Evolutionary conservation across 2,329 filamentous ascomycete genomes (phyloP), one percentile per base, ranked within the genome.

Genomic region (Pseudogymnoascus sp.): DNA sequence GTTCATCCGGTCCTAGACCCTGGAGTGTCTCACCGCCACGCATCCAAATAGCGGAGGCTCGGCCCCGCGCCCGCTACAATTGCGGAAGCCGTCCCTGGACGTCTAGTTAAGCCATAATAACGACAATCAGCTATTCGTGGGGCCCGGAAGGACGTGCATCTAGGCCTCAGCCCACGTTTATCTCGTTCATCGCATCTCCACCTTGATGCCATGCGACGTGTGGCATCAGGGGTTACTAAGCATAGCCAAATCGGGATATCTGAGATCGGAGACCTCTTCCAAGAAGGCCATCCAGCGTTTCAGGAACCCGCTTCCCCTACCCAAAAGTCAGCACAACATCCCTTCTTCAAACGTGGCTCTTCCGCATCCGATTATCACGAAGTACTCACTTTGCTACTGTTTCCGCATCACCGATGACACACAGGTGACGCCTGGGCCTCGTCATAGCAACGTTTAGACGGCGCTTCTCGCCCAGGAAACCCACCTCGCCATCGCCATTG

Each of bases 401-500:
- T 75, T 97, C 95, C 65, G 92, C 95, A 76, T 99, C 95, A 51
- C 93, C 95, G 71, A 97, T 89, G 16, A 99, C 84, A 67, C 90
- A 95, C 48, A 99, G 81, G 73, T 95, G 93, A 70, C 95, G 85
- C 78, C 90, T 93, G 5, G 95, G 92, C 69, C 95, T 86, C 67
- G 95, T 99, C 93, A 99, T 98, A 62, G 95, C 93, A 70, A 98
- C 93, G 74, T 99, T 99, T 68, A 99, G 79, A 67, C 95, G 84
- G 68, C 95, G 84, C 81, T 93, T 96, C 78, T 99, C 95, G 13
- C 86, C 91, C 39, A 99, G 78, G 73, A 99, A 99, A 8, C 95
- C 95, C 13, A 98, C 93, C 74, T 98, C 92, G 61, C 88, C 86
- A 60, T 92, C 85, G 5, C 85, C 69, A 74, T 99, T 99, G 76